phyloP scores from a whole-genome alignment of 192 early-diverging fungal species.

The Coemansia reversa region DNA sequence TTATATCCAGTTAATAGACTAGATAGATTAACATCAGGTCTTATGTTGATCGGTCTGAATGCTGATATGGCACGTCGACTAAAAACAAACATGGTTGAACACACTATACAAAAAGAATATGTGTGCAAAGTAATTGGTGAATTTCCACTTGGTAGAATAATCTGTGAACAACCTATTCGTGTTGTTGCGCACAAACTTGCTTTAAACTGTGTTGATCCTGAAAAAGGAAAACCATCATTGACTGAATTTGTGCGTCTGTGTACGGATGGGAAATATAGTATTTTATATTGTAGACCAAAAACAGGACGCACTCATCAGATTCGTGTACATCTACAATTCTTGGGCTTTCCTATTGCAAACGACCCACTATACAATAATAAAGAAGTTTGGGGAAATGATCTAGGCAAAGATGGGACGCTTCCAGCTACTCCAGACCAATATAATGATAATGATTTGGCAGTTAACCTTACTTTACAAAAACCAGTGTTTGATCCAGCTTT shows the following conservation, averaged over 20 bases:
- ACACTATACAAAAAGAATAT: conserved; percentile 83
- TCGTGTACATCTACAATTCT: conserved; percentile 90
- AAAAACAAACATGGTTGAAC: conserved; percentile 62
- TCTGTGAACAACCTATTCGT: conserved; percentile 81
- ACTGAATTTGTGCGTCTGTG: conserved; percentile 73
- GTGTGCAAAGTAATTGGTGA: conserved; percentile 82
- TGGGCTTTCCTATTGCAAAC: conserved; percentile 92
- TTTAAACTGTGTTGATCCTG: conserved; percentile 76
- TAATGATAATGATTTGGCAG: background rate
- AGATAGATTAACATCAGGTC: conserved; percentile 91
- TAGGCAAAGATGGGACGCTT: conserved; percentile 57
- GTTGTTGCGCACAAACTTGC: conserved; percentile 84
- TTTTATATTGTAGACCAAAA: conserved; percentile 78
- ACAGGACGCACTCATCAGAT: conserved; percentile 98
- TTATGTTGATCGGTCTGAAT: conserved; percentile 76
- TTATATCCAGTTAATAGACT: conserved; percentile 80
- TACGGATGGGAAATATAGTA: conserved; percentile 66
- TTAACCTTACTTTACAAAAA: background rate
- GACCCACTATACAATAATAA: conserved; percentile 86
- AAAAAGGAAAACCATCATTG: conserved; percentile 75
- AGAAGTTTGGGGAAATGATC: conserved; percentile 65
- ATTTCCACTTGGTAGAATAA: conserved; percentile 66
- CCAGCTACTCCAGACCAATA: conserved; percentile 6
- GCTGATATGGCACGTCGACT: conserved; percentile 61
- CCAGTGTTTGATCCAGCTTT: background rate